Percentiles rank a stretch among this genome's conserved stretches.
phyloP scores from a whole-genome alignment of 305 asterid species.

The Andrographis paniculata region DNA sequence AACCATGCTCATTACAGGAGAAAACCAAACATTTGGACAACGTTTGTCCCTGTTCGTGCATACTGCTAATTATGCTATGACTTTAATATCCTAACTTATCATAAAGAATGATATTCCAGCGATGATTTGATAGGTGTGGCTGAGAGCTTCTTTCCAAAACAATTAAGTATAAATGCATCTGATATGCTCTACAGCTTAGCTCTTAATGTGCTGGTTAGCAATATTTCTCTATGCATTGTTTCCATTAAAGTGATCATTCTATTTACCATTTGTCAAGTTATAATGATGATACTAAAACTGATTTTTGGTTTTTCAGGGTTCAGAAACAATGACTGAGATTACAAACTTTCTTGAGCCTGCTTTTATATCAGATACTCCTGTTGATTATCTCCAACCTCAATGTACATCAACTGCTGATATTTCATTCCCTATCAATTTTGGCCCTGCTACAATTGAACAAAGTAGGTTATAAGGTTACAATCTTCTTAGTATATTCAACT shows the following conservation, averaged over 20 bases:
- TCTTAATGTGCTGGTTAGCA: conserved; percentile 58
- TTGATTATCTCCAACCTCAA: conserved; percentile 51
- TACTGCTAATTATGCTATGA: not conserved
- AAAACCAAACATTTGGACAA: conserved; percentile 64
- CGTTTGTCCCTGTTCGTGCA: conserved; percentile 34
- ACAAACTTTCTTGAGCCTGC: conserved; percentile 69
- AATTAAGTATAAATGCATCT: conserved; percentile 34
- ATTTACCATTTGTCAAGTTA: not conserved
- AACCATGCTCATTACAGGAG: conserved; percentile 68
- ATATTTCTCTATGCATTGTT: conserved; percentile 11
- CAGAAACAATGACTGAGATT: conserved; percentile 36
- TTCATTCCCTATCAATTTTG: conserved; percentile 43
- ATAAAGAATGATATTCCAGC: conserved; percentile 13
- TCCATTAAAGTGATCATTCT: not conserved
- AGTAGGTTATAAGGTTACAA: conserved; percentile 27
- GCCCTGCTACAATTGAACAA: conserved; percentile 35
- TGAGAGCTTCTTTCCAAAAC: conserved; percentile 45
- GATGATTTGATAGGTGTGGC: conserved; percentile 46
- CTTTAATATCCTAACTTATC: conserved; percentile 2
- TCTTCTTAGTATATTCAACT: not conserved
- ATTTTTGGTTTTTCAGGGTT: conserved; percentile 50
- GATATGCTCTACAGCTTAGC: conserved; percentile 58
- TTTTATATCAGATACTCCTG: conserved; percentile 41
- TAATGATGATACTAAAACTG: conserved; percentile 2
- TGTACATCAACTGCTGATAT: conserved; percentile 51